Evolutionary conservation across 148 eudicot species (phyloP).

Genomic region (Cornus kousa): DNA sequence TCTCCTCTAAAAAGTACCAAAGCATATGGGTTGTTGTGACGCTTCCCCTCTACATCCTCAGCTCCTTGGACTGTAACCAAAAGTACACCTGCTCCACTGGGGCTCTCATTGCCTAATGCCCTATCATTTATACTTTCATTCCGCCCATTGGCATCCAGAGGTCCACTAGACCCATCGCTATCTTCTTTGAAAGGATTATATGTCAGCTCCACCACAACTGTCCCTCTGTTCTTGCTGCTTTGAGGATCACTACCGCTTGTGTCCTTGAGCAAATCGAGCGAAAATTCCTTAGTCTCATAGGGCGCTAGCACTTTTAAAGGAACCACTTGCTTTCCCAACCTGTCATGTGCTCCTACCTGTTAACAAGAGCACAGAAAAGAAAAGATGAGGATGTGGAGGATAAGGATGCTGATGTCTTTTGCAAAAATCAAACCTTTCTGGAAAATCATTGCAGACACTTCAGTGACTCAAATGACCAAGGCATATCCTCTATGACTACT

Average conservation of each 20-base stretch:
- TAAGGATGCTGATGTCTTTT: no score
- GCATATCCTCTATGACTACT: neutral
- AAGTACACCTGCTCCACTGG: slow-evolving; percentile 71
- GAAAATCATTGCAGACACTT: neutral
- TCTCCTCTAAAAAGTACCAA: slow-evolving; percentile 67
- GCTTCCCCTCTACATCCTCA: slow-evolving; percentile 68
- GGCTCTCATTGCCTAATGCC: slow-evolving; percentile 24
- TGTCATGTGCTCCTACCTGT: slow-evolving; percentile 83
- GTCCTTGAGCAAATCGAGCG: slow-evolving; percentile 69
- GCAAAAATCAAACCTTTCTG: neutral
- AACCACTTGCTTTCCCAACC: slow-evolving; percentile 63
- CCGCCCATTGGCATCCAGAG: slow-evolving; percentile 14
- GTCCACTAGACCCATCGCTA: slow-evolving; percentile 33
- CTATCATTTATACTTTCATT: slow-evolving; percentile 29
- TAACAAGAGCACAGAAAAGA: neutral
- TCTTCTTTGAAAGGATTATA: slow-evolving; percentile 70
- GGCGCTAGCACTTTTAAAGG: slow-evolving; percentile 63
- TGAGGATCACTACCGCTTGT: slow-evolving; percentile 38
- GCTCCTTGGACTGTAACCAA: slow-evolving; percentile 67
- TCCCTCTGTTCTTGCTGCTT: slow-evolving; percentile 64
- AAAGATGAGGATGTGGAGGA: no score
- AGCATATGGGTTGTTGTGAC: slow-evolving; percentile 72
- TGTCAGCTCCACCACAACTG: slow-evolving; percentile 56
- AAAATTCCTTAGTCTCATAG: slow-evolving; percentile 47
- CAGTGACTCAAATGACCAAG: neutral